Base-by-base conservation (phyloP, 495 filamentous ascomycete genomes). In the Penicillium longicatenatum region DNA sequence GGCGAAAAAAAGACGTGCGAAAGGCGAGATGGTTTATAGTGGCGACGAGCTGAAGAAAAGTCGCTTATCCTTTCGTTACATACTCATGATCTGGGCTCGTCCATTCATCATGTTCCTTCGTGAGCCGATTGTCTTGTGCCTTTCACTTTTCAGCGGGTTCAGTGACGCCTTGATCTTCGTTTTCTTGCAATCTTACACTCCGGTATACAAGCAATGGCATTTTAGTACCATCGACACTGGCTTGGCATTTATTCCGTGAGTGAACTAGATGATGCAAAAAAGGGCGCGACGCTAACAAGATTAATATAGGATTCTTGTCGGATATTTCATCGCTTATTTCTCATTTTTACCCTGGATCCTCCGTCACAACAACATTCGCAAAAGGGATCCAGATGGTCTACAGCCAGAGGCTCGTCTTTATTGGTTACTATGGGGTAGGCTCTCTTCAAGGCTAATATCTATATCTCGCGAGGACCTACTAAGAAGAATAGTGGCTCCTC, bases 111-210 rank as follows among this genome's bases (percentile, higher is more conserved):
- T 93, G 87, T 90, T 92, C 69, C 47, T 89, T 10, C 86, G 84
- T 0, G 89, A 93, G 63, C 86, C 89, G 0, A 92, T 93, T 59
- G 89, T 91, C 9, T 70, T 90, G 4, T 82, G 74, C 37, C 75
- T 93, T 0, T 89, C 88, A 0, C 72, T 91, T 12, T 83, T 92
- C 35, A 88, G 83, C 50, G 89, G 89, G 11, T 91, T 91, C 76
- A 85, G 82, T 42, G 89, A 92, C 59, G 86, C 89, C n/a, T 78
- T 93, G 33, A 88, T 93, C 69, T 92, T 91, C 76, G 89, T 86
- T 67, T 89, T 89, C 72, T 82, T 92, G 55, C 84, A 90, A 62
- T 86, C 83, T 0, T 88, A 89, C 65, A 68, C 65, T 1, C 77
- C 84, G 8, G 86, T 91, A 29, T 91, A 87, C 66, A 67, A 79